Evolutionary conservation across 1,284 basidiomycete species (phyloP).

Genomic region (Sporisorium graminicola): DNA sequence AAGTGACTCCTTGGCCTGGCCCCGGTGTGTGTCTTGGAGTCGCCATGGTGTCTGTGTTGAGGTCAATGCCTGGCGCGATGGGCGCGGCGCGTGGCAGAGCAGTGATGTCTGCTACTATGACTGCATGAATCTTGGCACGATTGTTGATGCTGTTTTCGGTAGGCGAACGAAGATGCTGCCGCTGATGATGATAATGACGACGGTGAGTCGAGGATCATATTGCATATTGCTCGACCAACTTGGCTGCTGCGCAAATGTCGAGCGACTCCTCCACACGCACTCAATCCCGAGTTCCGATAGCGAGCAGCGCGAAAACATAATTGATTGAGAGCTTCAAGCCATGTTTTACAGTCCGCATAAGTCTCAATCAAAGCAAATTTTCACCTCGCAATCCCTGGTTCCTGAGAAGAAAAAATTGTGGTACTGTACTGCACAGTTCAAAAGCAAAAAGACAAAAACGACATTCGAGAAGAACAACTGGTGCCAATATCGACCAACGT

Average conservation of each 20-base stretch:
- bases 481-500: too few species aligned
- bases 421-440: too few species aligned
- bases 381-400: background rate
- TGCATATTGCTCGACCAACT: too few species aligned
- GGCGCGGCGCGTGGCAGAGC: background rate
- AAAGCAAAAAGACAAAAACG: background rate
- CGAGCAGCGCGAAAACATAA: background rate
- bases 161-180: background rate
- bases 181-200: background rate
- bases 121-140: conserved; percentile 6
- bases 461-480: background rate
- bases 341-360: background rate
- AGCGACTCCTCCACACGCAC: conserved; percentile 23
- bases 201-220: background rate
- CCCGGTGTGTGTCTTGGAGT: conserved; percentile 34
- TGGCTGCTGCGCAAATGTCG: conserved; percentile 17
- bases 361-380: conserved; percentile 7
- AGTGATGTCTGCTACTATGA: background rate
- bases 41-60: conserved; percentile 19
- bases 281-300: conserved; percentile 27
- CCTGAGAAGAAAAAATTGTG: conserved; percentile 24
- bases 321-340: conserved; percentile 12
- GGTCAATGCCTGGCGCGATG: background rate
- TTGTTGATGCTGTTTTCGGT: background rate
- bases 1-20: conserved; percentile 38